Conservation (phyloP, 495 filamentous ascomycete genomes). For the Hypomontagnella submonticulosa region DNA sequence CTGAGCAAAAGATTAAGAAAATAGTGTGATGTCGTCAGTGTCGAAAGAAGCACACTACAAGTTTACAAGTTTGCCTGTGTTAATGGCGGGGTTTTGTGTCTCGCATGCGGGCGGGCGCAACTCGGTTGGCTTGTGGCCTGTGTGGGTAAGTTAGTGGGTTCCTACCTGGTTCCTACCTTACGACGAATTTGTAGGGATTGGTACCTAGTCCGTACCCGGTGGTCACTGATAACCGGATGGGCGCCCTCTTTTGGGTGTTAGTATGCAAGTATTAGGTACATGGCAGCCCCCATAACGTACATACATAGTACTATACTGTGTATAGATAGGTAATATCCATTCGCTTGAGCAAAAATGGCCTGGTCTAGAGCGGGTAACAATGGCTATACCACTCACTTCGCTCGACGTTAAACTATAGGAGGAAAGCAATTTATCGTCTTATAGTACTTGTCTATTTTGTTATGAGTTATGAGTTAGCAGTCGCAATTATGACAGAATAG, state of each 20-base stretch:
- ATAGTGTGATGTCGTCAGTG: conserved; percentile 45
- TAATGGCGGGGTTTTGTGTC: conserved; percentile 46
- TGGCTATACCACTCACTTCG: too few species aligned
- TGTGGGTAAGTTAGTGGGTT: conserved; percentile 1
- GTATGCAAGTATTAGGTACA: background rate
- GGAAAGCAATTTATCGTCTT: background rate
- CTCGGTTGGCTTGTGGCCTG: conserved; percentile 9
- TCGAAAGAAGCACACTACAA: conserved; percentile 20
- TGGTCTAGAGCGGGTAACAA: too few species aligned
- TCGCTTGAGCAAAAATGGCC: too few species aligned
- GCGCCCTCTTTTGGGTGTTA: conserved; percentile 10
- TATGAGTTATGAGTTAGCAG: background rate
- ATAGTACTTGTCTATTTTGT: background rate
- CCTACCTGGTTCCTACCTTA: too few species aligned
- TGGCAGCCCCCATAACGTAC: background rate
- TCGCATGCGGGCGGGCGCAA: conserved; percentile 41
- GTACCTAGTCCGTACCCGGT: too few species aligned
- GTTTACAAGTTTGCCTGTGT: conserved; percentile 36
- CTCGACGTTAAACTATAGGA: too few species aligned
- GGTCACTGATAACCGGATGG: conserved; percentile 7
- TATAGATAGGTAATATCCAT: too few species aligned
- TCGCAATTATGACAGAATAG: background rate
- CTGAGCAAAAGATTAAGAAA: conserved; percentile 15
- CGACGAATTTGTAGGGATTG: too few species aligned
- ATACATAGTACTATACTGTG: background rate